Conservation (phyloP, 2,329 filamentous ascomycete species). For the Arthrinium puccinioides region DNA sequence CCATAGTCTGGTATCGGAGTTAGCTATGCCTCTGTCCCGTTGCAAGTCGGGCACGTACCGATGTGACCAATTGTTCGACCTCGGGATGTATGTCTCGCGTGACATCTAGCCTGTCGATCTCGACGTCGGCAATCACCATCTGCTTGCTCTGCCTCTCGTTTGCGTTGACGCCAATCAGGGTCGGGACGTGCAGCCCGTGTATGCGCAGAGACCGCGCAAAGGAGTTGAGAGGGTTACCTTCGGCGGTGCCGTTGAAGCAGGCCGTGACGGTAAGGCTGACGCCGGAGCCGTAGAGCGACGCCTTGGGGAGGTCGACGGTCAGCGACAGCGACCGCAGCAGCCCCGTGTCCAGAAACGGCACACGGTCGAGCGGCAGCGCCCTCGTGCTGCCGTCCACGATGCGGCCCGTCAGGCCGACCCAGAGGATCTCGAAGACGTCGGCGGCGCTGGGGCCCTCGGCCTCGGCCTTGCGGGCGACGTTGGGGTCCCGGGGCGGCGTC, state of each 20-base stretch:
- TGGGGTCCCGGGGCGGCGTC: neutral
- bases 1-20: conserved; percentile 35
- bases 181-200: conserved; percentile 54
- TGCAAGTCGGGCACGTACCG: conserved; percentile 37
- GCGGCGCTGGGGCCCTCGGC: conserved; percentile 10
- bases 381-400: conserved; percentile 22
- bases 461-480: conserved; percentile 7
- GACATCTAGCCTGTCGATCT: conserved; percentile 46
- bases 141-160: conserved; percentile 64
- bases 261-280: conserved; percentile 44
- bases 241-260: conserved; percentile 27
- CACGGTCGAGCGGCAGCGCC: conserved; percentile 19
- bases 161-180: conserved; percentile 63
- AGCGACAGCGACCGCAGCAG: conserved; percentile 41
- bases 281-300: conserved; percentile 56
- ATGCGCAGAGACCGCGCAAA: conserved; percentile 37
- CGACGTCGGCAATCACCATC: conserved; percentile 55
- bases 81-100: conserved; percentile 42
- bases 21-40: neutral
- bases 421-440: conserved; percentile 29
- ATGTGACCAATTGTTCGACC: conserved; percentile 53
- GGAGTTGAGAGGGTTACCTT: conserved; percentile 19
- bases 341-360: conserved; percentile 25
- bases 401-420: conserved; percentile 28
- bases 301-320: conserved; percentile 57